A percentile compares a stretch with the other conserved stretches of the same genome.
These are phyloP conservation scores for Chloroidium sp. DNA, from an alignment of 163 green algal species.

Conservation along the genomic window DNA sequence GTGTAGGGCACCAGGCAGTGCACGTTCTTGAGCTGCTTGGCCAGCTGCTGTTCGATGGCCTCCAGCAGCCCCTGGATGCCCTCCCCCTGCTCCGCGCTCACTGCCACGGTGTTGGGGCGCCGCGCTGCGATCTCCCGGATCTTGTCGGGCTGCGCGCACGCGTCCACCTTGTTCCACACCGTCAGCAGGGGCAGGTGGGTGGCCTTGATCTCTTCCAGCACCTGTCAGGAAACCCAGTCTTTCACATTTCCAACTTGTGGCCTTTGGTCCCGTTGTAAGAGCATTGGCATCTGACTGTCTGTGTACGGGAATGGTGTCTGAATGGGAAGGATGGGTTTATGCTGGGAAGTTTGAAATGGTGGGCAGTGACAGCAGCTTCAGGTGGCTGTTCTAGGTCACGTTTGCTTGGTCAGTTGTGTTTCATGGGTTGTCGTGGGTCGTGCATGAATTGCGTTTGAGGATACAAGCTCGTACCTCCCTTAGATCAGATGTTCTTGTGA, in stretches of 20 bases:
- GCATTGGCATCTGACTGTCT: too few relatives aligned
- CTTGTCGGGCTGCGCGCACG: slow-evolving; percentile 41
- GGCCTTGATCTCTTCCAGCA: slow-evolving; percentile 65
- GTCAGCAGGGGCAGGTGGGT: slow-evolving; percentile 58
- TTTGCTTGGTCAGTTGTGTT: too few relatives aligned
- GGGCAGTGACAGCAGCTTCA: too few relatives aligned
- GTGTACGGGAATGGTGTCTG: too few relatives aligned
- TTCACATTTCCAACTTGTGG: too few relatives aligned
- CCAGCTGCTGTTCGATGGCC: slow-evolving; percentile 24
- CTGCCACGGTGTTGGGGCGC: slow-evolving; percentile 47
- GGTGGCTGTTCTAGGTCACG: too few relatives aligned
- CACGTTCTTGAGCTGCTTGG: slow-evolving; percentile 8
- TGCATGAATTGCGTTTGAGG: too few relatives aligned
- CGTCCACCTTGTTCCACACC: slow-evolving; percentile 92
- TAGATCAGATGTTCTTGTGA: background rate
- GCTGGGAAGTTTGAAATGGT: too few relatives aligned
- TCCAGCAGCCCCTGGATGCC: slow-evolving; percentile 55
- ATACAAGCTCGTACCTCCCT: too few relatives aligned
- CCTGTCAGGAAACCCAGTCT: slow-evolving; percentile 11
- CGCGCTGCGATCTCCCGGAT: slow-evolving; percentile 40
- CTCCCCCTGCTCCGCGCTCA: slow-evolving; percentile 56
- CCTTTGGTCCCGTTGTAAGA: too few relatives aligned
- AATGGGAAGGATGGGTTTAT: too few relatives aligned
- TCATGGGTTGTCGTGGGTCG: too few relatives aligned
- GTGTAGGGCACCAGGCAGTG: slow-evolving; percentile 7